Conservation (phyloP, 2,329 filamentous ascomycete genomes). For the Pochonia chlamydosporia region DNA sequence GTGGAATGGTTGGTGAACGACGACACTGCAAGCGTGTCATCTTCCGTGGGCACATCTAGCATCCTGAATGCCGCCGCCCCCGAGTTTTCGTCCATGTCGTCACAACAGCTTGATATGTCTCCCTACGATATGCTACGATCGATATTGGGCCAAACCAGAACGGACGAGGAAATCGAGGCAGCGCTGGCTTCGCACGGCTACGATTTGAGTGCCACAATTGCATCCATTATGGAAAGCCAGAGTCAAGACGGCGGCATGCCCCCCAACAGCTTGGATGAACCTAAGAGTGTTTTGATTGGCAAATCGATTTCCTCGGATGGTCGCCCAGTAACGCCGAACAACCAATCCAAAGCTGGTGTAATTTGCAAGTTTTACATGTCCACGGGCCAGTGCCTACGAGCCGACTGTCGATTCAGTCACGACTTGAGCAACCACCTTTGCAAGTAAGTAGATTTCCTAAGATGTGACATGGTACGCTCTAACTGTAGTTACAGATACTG, state of each 20-base stretch:
- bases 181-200: conserved; percentile 85
- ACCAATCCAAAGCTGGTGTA: conserved; percentile 74
- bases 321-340: conserved; percentile 70
- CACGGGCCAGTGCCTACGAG: conserved; percentile 89
- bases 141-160: conserved; percentile 80
- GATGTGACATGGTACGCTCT: not conserved
- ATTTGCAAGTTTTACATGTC: conserved; percentile 97
- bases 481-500: conserved; percentile 61
- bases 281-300: conserved; percentile 71
- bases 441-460: conserved; percentile 64
- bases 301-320: conserved; percentile 78
- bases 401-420: conserved; percentile 95
- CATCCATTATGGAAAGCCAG: conserved; percentile 76
- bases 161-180: conserved; percentile 92
- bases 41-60: conserved; percentile 62
- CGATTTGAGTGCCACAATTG: conserved; percentile 87
- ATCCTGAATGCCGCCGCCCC: conserved; percentile 74
- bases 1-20: conserved; percentile 97
- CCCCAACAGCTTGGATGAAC: conserved; percentile 41
- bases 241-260: conserved; percentile 30
- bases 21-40: conserved; percentile 73
- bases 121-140: conserved; percentile 97
- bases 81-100: conserved; percentile 59
- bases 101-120: conserved; percentile 82
- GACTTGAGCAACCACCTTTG: conserved; percentile 93